Evolutionary conservation across 192 early-diverging fungal genomes (phyloP).

Genomic region (Dissophora ornata): DNA sequence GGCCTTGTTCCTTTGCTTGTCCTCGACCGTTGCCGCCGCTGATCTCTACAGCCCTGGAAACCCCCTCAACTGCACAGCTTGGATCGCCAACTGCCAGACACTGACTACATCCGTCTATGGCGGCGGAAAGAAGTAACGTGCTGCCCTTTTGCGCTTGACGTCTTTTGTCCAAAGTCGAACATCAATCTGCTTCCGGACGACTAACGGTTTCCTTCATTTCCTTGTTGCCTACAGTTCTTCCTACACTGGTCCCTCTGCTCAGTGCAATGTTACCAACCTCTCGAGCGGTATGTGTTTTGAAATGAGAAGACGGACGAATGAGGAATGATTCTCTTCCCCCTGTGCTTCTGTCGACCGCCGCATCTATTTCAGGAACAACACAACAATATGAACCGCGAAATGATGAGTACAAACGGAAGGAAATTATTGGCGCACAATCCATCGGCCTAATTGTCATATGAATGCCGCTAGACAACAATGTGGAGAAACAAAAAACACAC

Average conservation of each 20-base stretch:
- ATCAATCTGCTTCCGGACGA: no score
- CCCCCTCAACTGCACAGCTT: slow-evolving; percentile 44
- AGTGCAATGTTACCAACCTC: slow-evolving; percentile 39
- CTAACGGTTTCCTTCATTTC: background rate
- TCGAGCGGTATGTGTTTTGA: slow-evolving; percentile 15
- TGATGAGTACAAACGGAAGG: no score
- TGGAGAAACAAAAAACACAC: no score
- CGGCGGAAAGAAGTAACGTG: slow-evolving; percentile 25
- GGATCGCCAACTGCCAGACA: slow-evolving; percentile 8
- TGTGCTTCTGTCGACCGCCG: no score
- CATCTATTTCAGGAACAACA: slow-evolving; percentile 16
- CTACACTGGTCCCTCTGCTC: slow-evolving; percentile 3
- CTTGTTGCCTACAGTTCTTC: background rate
- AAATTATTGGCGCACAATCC: background rate
- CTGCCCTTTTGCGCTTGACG: background rate
- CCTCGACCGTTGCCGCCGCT: slow-evolving; percentile 35
- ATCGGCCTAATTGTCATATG: background rate
- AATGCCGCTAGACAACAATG: background rate
- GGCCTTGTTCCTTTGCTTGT: slow-evolving; percentile 34
- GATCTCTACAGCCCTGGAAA: slow-evolving; percentile 26
- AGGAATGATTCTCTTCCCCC: background rate
- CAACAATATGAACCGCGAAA: background rate
- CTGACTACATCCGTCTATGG: background rate
- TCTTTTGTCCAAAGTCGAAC: no score
- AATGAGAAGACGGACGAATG: background rate